Evolutionary conservation across 371 early-diverging fungal species (phyloP).

Genomic region (Syncephalastrum racemosum): DNA sequence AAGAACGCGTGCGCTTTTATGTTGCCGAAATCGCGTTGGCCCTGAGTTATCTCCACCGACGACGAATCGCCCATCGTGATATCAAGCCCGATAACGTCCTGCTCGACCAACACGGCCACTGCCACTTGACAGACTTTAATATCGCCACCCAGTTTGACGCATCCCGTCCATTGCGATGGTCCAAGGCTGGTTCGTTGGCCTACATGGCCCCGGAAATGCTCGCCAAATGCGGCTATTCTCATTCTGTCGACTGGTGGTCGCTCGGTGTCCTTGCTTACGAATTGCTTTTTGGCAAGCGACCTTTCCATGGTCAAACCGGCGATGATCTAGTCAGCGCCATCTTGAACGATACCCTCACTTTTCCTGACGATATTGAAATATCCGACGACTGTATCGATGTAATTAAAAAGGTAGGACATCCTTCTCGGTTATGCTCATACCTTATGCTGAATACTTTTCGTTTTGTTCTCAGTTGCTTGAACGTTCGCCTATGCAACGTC

Average conservation of each 20-base stretch:
- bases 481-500: conserved; percentile 51
- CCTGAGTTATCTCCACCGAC: conserved; percentile 65
- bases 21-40: conserved; percentile 74
- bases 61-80: conserved; percentile 73
- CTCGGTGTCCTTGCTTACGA: conserved; percentile 85
- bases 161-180: conserved; percentile 49
- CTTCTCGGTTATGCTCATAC: neutral
- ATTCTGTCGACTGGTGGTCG: conserved; percentile 87
- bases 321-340: conserved; percentile 61
- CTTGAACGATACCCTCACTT: conserved; percentile 48
- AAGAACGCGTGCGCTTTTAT: conserved; percentile 76
- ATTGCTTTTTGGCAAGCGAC: conserved; percentile 77
- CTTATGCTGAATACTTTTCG: neutral
- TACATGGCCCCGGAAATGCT: conserved; percentile 82
- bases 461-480: conserved; percentile 41
- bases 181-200: conserved; percentile 69
- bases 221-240: conserved; percentile 61
- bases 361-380: conserved; percentile 53
- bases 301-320: conserved; percentile 57
- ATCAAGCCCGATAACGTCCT: conserved; percentile 98
- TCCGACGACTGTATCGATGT: conserved; percentile 57
- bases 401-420: conserved; percentile 44
- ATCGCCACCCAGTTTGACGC: conserved; percentile 67
- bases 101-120: conserved; percentile 80
- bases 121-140: conserved; percentile 87